These are phyloP conservation scores for Cyclanthera cordifolia DNA, from an alignment of 306 rosid species.

Conservation along the genomic window DNA sequence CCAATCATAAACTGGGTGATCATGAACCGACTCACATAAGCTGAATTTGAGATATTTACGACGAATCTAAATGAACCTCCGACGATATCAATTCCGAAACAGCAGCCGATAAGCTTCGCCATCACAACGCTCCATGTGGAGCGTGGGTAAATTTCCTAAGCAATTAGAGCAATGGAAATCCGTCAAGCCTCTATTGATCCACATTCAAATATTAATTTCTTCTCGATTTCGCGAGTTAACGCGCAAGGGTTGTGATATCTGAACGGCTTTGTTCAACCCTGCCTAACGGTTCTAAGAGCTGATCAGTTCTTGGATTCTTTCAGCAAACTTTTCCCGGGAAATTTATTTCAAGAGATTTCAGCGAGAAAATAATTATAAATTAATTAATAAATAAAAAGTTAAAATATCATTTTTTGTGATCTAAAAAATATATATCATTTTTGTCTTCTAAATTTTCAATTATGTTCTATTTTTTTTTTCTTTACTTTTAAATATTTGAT, in stretches of 20 bases:
- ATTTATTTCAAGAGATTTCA: background rate
- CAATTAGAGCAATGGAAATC: background rate
- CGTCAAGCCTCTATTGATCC: background rate
- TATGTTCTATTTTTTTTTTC: too few relatives aligned
- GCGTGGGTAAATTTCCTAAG: background rate
- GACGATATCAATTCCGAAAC: background rate
- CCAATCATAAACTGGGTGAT: background rate
- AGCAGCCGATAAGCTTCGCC: background rate
- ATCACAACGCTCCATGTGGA: background rate
- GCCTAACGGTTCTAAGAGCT: background rate
- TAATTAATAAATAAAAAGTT: too few relatives aligned
- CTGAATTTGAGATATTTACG: background rate
- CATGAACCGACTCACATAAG: background rate
- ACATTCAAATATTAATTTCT: background rate
- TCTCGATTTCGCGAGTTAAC: background rate
- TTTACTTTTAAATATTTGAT: too few relatives aligned
- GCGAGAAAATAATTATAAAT: background rate
- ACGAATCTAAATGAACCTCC: background rate
- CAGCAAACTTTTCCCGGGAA: slow-evolving; percentile 6
- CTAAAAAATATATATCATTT: too few relatives aligned
- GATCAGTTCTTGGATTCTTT: background rate
- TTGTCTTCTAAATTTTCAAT: too few relatives aligned
- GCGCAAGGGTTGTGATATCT: background rate
- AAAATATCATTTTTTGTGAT: too few relatives aligned
- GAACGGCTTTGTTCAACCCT: background rate